Conservation (phyloP, 306 rosid genomes). For the Macrotyloma uniflorum region DNA sequence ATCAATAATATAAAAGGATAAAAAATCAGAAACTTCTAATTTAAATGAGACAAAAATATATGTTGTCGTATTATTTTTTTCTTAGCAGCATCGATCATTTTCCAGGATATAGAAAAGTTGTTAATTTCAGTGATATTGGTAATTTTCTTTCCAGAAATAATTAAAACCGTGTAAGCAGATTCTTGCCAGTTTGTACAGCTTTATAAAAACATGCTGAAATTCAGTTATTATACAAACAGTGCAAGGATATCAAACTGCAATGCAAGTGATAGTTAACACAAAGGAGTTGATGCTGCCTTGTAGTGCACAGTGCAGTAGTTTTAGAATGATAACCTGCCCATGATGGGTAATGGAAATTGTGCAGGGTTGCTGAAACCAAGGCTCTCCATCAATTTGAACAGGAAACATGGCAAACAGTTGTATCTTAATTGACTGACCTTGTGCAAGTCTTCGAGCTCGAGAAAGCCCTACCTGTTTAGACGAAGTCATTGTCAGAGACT, state of each 20-base stretch:
- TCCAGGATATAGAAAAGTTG: conserved; percentile 6
- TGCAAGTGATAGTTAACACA: conserved; percentile 10
- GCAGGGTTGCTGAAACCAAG: conserved; percentile 89
- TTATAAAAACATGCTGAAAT: conserved; percentile 16
- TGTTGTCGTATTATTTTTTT: neutral
- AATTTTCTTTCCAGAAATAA: conserved; percentile 7
- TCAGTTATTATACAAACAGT: conserved; percentile 26
- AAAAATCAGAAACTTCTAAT: neutral
- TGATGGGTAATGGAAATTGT: conserved; percentile 81
- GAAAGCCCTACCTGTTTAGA: conserved; percentile 91
- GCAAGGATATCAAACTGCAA: conserved; percentile 2
- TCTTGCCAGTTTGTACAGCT: conserved; percentile 10
- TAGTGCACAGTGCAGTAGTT: conserved; percentile 2
- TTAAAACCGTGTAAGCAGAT: conserved; percentile 2
- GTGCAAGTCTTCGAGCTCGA: conserved; percentile 97
- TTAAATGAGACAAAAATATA: neutral
- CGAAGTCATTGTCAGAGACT: conserved; percentile 23
- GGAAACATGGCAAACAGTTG: conserved; percentile 78
- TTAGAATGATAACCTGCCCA: conserved; percentile 78
- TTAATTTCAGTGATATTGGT: neutral
- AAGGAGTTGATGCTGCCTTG: neutral
- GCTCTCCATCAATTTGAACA: conserved; percentile 98
- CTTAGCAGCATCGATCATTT: conserved; percentile 19
- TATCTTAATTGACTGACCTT: conserved; percentile 91
- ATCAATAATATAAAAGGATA: conserved; percentile 4